These are phyloP conservation scores for Pestalotiopsis sp. DNA, from an alignment of 2,329 filamentous ascomycete species.

Conservation along the genomic window DNA sequence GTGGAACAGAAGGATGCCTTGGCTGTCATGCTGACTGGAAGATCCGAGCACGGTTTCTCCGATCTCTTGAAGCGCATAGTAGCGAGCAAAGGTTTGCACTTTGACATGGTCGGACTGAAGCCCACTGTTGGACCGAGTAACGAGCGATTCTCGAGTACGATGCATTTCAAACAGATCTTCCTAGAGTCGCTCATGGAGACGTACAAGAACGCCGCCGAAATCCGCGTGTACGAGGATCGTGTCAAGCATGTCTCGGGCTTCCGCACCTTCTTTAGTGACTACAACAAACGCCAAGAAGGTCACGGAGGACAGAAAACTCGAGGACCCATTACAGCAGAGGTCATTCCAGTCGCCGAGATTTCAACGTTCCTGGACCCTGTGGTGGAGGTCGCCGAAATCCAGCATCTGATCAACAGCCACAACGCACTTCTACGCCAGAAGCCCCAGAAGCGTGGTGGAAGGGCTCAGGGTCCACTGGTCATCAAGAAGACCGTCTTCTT, in stretches of 20 bases:
- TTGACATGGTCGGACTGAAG: constrained; percentile 88
- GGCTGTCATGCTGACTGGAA: constrained; percentile 84
- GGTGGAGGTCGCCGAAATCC: constrained; percentile 51
- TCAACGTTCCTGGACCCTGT: constrained; percentile 51
- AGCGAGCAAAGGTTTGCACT: constrained; percentile 74
- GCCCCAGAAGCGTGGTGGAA: constrained; percentile 34
- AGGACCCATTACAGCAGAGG: constrained; percentile 72
- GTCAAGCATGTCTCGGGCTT: constrained; percentile 76
- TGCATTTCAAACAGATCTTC: constrained; percentile 90
- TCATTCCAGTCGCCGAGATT: constrained; percentile 82
- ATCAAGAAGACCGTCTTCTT: constrained; percentile 90
- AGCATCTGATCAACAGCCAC: constrained; percentile 86
- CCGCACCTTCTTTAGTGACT: constrained; percentile 77
- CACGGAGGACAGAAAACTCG: constrained; percentile 55
- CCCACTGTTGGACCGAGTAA: constrained; percentile 79
- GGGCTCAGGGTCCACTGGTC: constrained; percentile 51
- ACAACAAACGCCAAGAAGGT: constrained; percentile 63
- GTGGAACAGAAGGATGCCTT: constrained; percentile 83
- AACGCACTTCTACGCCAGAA: constrained; percentile 60
- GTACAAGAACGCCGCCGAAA: constrained; percentile 80
- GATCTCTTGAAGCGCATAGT: constrained; percentile 82
- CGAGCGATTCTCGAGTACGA: constrained; percentile 78
- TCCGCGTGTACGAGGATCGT: constrained; percentile 73
- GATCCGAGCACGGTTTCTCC: constrained; percentile 75
- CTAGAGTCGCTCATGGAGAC: constrained; percentile 82